Percentiles rank a stretch among this genome's conserved stretches.
Evolutionary conservation across 2,329 filamentous ascomycete species (phyloP).

Genomic region (Magnaporthiopsis incrustans): DNA sequence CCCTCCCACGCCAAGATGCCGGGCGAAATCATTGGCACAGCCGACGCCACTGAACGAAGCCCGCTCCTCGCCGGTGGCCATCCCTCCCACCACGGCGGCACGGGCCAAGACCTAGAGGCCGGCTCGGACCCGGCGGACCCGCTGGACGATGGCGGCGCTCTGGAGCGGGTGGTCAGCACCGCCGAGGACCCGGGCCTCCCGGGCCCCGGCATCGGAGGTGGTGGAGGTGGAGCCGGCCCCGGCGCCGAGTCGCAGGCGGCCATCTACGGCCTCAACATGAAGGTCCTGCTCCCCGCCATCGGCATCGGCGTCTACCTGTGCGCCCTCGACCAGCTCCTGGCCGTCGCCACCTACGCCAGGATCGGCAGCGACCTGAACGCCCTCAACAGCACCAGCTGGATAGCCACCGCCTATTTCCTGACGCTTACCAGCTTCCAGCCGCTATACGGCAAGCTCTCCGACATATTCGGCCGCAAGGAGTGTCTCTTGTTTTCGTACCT

Average conservation of each 20-base stretch:
- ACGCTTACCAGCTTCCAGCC: constrained; percentile 70
- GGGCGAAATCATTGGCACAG: neutral
- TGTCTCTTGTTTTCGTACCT: constrained; percentile 53
- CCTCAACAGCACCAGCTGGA: constrained; percentile 68
- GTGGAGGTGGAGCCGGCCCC: neutral
- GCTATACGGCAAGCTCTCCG: constrained; percentile 40
- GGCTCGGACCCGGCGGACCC: neutral
- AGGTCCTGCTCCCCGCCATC: constrained; percentile 28
- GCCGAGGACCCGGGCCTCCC: constrained; percentile 6
- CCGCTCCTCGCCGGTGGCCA: constrained; percentile 2
- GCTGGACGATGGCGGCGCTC: constrained; percentile 1
- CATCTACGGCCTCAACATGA: constrained; percentile 23
- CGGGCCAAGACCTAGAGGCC: neutral
- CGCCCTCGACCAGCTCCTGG: constrained; percentile 69
- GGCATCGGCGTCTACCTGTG: constrained; percentile 52
- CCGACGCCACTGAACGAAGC: neutral
- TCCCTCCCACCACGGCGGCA: neutral
- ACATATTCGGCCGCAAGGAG: constrained; percentile 60
- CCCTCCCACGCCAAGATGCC: neutral
- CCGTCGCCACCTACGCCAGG: constrained; percentile 68
- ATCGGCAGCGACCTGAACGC: constrained; percentile 71
- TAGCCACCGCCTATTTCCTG: constrained; percentile 60
- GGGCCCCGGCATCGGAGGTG: constrained; percentile 1
- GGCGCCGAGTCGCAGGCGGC: neutral
- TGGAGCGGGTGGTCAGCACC: constrained; percentile 4